A percentile compares a stretch with the other conserved stretches of the same genome.
These are phyloP conservation scores for Colletotrichum scovillei DNA, from an alignment of 2,329 filamentous ascomycete species.

Conservation along the genomic window DNA sequence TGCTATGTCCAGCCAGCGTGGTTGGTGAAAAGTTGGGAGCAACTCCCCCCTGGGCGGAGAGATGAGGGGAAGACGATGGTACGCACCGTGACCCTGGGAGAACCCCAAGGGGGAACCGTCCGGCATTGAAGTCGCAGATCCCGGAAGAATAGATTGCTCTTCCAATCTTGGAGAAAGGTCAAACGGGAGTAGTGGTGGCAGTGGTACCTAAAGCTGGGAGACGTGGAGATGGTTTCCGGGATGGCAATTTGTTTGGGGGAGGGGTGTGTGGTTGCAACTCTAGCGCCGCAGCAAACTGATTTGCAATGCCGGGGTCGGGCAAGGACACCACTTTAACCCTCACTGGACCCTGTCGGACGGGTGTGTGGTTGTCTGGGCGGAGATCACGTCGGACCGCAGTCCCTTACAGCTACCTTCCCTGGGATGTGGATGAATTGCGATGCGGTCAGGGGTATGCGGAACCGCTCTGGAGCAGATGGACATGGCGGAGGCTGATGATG, in stretches of 20 bases:
- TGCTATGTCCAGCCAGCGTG: constrained; percentile 27
- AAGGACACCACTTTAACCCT: constrained; percentile 22
- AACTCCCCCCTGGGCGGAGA: not conserved
- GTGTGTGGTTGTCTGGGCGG: constrained; percentile 35
- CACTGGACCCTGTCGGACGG: constrained; percentile 2
- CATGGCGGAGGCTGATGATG: not conserved
- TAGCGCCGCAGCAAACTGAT: not conserved
- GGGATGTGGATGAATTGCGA: constrained; percentile 33
- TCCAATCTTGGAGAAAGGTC: constrained; percentile 41
- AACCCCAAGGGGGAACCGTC: constrained; percentile 40
- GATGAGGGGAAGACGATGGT: constrained; percentile 16
- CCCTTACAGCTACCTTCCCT: constrained; percentile 43
- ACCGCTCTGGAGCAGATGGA: not conserved
- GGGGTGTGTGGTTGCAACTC: constrained; percentile 1
- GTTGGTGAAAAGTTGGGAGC: not conserved
- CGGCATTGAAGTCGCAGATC: constrained; percentile 44
- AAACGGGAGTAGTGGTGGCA: not conserved
- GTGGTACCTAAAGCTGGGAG: not conserved
- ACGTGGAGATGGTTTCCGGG: not conserved
- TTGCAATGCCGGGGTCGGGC: constrained; percentile 7
- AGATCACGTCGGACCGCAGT: constrained; percentile 48
- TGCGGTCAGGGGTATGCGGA: not conserved
- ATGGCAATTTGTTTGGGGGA: constrained; percentile 40
- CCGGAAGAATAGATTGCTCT: constrained; percentile 42
- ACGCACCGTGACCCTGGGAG: constrained; percentile 13